A percentile compares a stretch with the other conserved stretches of the same genome.
These are phyloP conservation scores for Tephrocybe sp. DNA, from an alignment of 768 basidiomycete species.

Conservation along the genomic window DNA sequence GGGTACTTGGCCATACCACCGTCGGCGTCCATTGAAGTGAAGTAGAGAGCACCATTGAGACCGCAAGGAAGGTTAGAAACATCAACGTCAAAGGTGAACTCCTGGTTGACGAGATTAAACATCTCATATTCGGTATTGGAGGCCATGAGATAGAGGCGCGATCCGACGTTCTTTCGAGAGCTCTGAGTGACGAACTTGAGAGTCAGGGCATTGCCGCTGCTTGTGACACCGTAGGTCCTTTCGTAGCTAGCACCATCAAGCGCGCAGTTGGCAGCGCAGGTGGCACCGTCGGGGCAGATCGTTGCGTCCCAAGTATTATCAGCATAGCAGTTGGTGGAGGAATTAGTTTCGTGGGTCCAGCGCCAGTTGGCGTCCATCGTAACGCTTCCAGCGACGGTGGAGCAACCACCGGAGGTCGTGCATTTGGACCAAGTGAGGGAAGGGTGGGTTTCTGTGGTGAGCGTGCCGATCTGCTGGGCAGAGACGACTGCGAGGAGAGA, in stretches of 20 bases:
- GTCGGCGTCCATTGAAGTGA: no score
- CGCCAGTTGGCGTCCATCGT: neutral
- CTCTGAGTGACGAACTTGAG: constrained; percentile 26
- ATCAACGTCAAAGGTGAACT: constrained; percentile 47
- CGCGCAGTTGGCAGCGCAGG: no score
- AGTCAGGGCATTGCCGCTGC: constrained; percentile 16
- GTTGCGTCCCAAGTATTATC: constrained; percentile 24
- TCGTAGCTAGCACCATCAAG: constrained; percentile 21
- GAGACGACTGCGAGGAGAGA: no score
- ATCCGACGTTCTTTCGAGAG: constrained; percentile 30
- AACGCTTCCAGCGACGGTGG: neutral
- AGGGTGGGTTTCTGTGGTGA: no score
- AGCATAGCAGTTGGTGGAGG: constrained; percentile 30
- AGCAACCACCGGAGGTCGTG: neutral
- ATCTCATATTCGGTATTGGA: no score
- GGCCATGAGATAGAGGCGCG: no score
- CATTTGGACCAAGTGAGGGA: no score
- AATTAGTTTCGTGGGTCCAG: no score
- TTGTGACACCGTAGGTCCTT: neutral
- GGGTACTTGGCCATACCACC: no score
- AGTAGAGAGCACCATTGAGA: no score
- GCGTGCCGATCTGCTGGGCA: no score
- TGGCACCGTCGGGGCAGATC: constrained; percentile 35
- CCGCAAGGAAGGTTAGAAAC: constrained; percentile 43
- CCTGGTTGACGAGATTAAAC: no score